A percentile compares a stretch with the other conserved stretches of the same genome.
Evolutionary conservation across 1,284 basidiomycete species (phyloP).

Genomic region (Marasmius oreades): DNA sequence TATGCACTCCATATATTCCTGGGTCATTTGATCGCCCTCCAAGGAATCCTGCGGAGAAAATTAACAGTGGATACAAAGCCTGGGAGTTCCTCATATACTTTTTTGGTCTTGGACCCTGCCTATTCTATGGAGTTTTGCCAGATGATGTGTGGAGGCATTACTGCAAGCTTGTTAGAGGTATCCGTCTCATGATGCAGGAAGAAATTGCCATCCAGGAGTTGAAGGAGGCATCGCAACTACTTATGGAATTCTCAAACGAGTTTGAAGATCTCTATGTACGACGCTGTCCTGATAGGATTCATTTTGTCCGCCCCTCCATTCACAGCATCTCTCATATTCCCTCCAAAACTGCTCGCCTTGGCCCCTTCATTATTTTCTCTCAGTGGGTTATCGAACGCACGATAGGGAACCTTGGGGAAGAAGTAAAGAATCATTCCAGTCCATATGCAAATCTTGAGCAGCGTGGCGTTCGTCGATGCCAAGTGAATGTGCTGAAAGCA

Average conservation of each 20-base stretch:
- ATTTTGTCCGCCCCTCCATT: conserved; percentile 22
- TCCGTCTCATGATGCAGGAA: conserved; percentile 22
- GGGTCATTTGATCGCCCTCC: conserved; percentile 23
- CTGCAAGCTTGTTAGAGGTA: conserved; percentile 22
- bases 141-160: conserved; percentile 20
- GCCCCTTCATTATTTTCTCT: conserved; percentile 17
- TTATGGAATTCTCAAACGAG: conserved; percentile 20
- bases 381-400: conserved; percentile 26
- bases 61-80: conserved; percentile 14
- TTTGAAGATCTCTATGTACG: conserved; percentile 23
- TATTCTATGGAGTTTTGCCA: conserved; percentile 26
- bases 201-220: conserved; percentile 15
- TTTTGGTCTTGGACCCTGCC: conserved; percentile 23
- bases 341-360: conserved; percentile 17
- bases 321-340: conserved; percentile 21
- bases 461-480: conserved; percentile 15
- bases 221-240: neutral
- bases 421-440: conserved; percentile 23
- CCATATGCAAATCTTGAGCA: conserved; percentile 24
- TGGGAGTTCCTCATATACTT: conserved; percentile 23
- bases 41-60: conserved; percentile 23
- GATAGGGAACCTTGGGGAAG: conserved; percentile 25
- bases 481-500: conserved; percentile 19
- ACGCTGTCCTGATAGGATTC: conserved; percentile 18
- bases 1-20: conserved; percentile 16